Conservation (phyloP, 2,329 filamentous ascomycete species). For the Fusarium falciforme region DNA sequence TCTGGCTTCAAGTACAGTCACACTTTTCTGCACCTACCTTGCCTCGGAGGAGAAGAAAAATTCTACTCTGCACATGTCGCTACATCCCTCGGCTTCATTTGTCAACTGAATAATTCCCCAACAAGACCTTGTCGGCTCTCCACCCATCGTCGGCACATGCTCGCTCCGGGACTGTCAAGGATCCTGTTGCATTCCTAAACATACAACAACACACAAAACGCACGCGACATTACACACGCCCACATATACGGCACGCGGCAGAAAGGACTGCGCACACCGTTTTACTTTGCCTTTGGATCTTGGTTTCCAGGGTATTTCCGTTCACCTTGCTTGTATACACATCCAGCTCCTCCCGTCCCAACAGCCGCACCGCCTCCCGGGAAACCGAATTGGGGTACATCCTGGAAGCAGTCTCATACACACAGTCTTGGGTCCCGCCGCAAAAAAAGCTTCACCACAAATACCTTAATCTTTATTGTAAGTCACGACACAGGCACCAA, state of each 20-base stretch:
- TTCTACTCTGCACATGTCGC: slow-evolving; percentile 24
- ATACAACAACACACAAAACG: slow-evolving; percentile 36
- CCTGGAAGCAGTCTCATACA: background rate
- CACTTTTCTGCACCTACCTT: slow-evolving; percentile 20
- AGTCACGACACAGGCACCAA: background rate
- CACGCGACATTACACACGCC: slow-evolving; percentile 22
- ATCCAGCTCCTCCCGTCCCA: background rate
- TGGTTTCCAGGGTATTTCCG: background rate
- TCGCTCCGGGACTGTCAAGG: slow-evolving; percentile 24
- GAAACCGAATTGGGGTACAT: background rate
- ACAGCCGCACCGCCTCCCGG: background rate
- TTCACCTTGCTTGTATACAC: background rate
- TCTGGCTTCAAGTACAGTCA: slow-evolving; percentile 9
- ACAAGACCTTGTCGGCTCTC: slow-evolving; percentile 35
- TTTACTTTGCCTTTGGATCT: background rate
- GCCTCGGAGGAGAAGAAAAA: background rate
- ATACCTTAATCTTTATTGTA: background rate
- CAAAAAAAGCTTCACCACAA: background rate
- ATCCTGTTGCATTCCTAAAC: slow-evolving; percentile 43
- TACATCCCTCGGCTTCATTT: slow-evolving; percentile 21
- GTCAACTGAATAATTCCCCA: slow-evolving; percentile 15
- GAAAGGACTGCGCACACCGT: background rate
- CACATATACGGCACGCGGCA: slow-evolving; percentile 1
- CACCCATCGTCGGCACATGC: slow-evolving; percentile 28
- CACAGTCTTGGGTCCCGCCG: background rate